Base-by-base conservation (phyloP, 176 grass and related monocot species). In the Oropetium thomaeum region DNA sequence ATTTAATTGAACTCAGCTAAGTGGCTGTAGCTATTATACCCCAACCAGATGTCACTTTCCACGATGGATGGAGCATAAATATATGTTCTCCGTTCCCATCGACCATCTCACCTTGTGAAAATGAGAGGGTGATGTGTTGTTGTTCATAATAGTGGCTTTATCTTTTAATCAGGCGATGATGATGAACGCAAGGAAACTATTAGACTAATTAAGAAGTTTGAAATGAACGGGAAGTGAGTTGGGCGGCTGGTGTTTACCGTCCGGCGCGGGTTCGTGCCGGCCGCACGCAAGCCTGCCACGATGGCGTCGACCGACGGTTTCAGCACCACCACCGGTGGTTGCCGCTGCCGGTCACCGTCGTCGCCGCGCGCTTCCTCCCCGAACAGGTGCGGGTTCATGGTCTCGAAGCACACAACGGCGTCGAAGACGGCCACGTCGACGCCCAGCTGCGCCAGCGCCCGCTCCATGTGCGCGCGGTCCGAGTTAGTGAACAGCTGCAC, bases 401-500 rank as follows among this genome's bases (percentile, higher is more conserved):
- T 97, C 90, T 97, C 94, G 84, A 97, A 97, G 85, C 90, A 97
- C 9, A 97, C 84, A 63, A 91, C 85, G 55, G 40, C 79, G 33
- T 90, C 78, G 61, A 97, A 97, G 81, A 67, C 67, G 23, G 39
- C 78, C 72, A 91, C 88, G 76, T 89, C 85, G 11, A 97, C 34
- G 69, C 86, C 86, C 20, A 97, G 80, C 79, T 81, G 85, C 82
- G 69, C 78, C 69, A 97, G 75, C 62, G 82, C 70, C 61, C 29
- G 77, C 61, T 27, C 83, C 70, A 90, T 70, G 71, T 97, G 94
- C 74, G 72, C 74, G 25, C 85, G 78, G 35, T 97, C 94, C 17
- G 94, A 97, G 84, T 97, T 97, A 0, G 94, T 97, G 79, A 97
- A 97, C 58, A 97, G 54, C 94, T 97, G 90, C 65, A 10, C n/a